Evolutionary conservation across 2,329 filamentous ascomycete genomes (phyloP).

Genomic region (Cytospora mali): DNA sequence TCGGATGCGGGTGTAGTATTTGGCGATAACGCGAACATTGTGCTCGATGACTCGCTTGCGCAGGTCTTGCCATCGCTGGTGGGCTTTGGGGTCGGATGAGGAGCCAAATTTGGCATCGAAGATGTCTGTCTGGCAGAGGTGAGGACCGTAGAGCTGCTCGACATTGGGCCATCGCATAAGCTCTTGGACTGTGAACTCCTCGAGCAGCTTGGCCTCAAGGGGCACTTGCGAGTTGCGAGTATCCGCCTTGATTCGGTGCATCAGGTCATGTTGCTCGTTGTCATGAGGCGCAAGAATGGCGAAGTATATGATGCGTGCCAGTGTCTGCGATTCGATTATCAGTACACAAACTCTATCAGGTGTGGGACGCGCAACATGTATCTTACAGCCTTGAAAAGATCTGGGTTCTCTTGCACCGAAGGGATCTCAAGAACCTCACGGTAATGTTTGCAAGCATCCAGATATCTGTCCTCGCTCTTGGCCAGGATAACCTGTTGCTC

Average conservation of each 20-base stretch:
- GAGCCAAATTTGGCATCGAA: conserved; percentile 71
- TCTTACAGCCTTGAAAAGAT: conserved; percentile 35
- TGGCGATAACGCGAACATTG: conserved; percentile 95
- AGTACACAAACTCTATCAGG: background rate
- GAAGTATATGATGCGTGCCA: conserved; percentile 97
- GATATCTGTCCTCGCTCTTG: conserved; percentile 96
- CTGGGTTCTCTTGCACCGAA: conserved; percentile 85
- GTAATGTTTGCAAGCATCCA: conserved; percentile 98
- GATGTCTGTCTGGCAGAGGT: conserved; percentile 86
- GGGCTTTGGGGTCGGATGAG: conserved; percentile 76
- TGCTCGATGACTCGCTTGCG: conserved; percentile 99
- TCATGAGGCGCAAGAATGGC: conserved; percentile 95
- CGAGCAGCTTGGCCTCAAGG: conserved; percentile 82
- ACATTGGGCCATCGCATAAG: conserved; percentile 98
- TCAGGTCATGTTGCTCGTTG: conserved; percentile 96
- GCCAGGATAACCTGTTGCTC: conserved; percentile 95
- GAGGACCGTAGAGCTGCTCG: conserved; percentile 82
- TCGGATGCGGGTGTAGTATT: conserved; percentile 97
- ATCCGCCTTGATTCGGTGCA: conserved; percentile 90
- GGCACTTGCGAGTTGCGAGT: conserved; percentile 76
- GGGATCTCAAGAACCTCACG: conserved; percentile 95
- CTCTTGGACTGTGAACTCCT: conserved; percentile 93
- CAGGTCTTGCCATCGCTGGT: conserved; percentile 88
- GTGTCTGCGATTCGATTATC: conserved; percentile 56
- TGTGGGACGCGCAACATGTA: background rate